phyloP scores from a whole-genome alignment of 305 asterid species.

The Fraxinus ornus region DNA sequence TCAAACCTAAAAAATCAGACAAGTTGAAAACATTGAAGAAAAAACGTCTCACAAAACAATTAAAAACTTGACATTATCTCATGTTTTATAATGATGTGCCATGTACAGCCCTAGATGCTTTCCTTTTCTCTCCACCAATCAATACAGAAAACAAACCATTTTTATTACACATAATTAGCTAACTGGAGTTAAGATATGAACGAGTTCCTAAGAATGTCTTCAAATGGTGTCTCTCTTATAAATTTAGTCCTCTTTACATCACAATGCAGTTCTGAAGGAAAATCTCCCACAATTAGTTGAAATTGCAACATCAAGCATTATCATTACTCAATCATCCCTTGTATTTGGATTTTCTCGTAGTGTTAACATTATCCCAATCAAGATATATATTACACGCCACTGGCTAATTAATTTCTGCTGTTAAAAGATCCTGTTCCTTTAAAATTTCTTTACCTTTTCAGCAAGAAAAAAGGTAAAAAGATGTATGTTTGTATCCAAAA shows the following conservation, averaged over 20 bases:
- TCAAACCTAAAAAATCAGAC: slow-evolving; percentile 51
- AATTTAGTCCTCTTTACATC: neutral
- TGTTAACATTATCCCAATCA: neutral
- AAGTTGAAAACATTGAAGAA: slow-evolving; percentile 15
- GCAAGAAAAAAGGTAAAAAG: neutral
- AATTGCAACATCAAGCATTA: neutral
- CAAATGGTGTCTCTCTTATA: neutral
- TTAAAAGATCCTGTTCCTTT: neutral
- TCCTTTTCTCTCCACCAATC: neutral
- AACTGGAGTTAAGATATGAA: neutral
- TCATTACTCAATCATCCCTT: neutral
- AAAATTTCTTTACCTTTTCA: neutral
- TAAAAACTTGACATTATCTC: neutral
- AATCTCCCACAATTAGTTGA: neutral
- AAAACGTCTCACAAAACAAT: neutral
- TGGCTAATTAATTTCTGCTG: neutral
- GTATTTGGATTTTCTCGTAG: neutral
- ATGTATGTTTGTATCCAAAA: neutral
- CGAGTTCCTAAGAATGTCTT: neutral
- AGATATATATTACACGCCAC: neutral
- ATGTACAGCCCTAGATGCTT: neutral
- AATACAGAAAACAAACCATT: neutral
- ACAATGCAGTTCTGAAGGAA: neutral
- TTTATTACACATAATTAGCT: neutral
- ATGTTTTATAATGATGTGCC: neutral